Evolutionary conservation across 441 rosid species (phyloP).

Genomic region (Geranium incanum): DNA sequence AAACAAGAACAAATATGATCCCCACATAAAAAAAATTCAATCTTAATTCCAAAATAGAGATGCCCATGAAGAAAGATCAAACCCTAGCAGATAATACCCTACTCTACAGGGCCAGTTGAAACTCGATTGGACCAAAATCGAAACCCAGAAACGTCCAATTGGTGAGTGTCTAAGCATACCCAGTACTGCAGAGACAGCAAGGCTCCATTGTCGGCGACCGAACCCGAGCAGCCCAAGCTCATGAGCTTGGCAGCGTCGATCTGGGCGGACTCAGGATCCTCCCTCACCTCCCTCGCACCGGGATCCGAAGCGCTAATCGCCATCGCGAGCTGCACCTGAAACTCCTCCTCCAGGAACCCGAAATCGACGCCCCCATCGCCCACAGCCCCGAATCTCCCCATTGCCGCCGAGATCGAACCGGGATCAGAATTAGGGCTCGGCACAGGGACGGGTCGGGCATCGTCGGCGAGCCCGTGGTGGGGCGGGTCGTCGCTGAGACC

Average conservation of each 20-base stretch:
- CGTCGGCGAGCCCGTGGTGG: constrained; percentile 39
- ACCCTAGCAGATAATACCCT: background rate
- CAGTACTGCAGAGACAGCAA: constrained; percentile 72
- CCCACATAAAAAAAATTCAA: background rate
- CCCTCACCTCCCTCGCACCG: constrained; percentile 33
- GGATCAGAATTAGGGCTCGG: constrained; percentile 38
- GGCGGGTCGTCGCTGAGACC: constrained; percentile 38
- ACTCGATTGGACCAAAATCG: constrained; percentile 3
- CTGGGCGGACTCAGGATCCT: constrained; percentile 83
- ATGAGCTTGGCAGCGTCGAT: constrained; percentile 91
- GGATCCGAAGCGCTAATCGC: constrained; percentile 90
- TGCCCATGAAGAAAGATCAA: background rate
- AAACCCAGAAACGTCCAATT: constrained; percentile 15
- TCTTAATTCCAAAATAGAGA: background rate
- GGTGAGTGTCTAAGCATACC: constrained; percentile 32
- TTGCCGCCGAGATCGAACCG: constrained; percentile 24
- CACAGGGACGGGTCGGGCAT: constrained; percentile 35
- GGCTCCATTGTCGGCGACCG: constrained; percentile 41
- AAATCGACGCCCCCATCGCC: constrained; percentile 34
- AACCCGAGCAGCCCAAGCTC: constrained; percentile 63
- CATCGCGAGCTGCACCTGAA: constrained; percentile 82
- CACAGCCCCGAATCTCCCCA: constrained; percentile 36
- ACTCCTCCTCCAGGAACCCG: constrained; percentile 78
- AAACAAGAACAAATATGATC: background rate
- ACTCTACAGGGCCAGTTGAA: background rate